Percentiles rank a stretch among this genome's conserved stretches.
Conservation (phyloP, 2,329 filamentous ascomycete genomes). For the Ascochyta lentis region DNA sequence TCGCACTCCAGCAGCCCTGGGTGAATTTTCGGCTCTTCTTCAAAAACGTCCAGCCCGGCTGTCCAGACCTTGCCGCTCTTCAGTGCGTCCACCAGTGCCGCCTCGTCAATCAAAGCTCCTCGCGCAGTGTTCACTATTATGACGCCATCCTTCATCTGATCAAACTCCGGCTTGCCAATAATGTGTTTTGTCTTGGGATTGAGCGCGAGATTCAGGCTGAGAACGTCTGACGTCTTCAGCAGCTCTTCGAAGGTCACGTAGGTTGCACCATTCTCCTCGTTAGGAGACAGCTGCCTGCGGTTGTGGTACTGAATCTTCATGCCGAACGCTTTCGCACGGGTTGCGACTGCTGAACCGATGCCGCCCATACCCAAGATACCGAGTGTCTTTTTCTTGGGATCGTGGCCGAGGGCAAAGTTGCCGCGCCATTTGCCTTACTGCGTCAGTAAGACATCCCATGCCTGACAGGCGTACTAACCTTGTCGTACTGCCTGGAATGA, state of each 20-base stretch:
- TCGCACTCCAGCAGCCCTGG: constrained; percentile 57
- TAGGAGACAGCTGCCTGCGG: constrained; percentile 49
- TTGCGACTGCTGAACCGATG: constrained; percentile 60
- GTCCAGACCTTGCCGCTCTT: constrained; percentile 62
- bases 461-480: constrained; percentile 31
- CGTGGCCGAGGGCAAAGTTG: constrained; percentile 57
- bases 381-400: constrained; percentile 60
- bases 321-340: constrained; percentile 61
- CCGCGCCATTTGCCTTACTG: constrained; percentile 53
- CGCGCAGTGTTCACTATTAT: constrained; percentile 66
- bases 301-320: constrained; percentile 68
- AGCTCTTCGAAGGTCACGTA: constrained; percentile 65
- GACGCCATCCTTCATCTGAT: constrained; percentile 62
- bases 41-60: constrained; percentile 64
- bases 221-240: constrained; percentile 60
- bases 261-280: constrained; percentile 53
- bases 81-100: constrained; percentile 60
- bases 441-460: constrained; percentile 19
- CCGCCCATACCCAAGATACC: constrained; percentile 68
- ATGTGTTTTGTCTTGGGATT: constrained; percentile 60
- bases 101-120: constrained; percentile 64
- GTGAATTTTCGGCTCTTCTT: constrained; percentile 63
- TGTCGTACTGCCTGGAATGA: constrained; percentile 56
- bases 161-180: constrained; percentile 59
- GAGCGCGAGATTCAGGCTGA: constrained; percentile 62